A percentile compares a stretch with the other conserved stretches of the same genome.
phyloP scores from a whole-genome alignment of 345 rosid genomes.

The Lepidium aucheri region DNA sequence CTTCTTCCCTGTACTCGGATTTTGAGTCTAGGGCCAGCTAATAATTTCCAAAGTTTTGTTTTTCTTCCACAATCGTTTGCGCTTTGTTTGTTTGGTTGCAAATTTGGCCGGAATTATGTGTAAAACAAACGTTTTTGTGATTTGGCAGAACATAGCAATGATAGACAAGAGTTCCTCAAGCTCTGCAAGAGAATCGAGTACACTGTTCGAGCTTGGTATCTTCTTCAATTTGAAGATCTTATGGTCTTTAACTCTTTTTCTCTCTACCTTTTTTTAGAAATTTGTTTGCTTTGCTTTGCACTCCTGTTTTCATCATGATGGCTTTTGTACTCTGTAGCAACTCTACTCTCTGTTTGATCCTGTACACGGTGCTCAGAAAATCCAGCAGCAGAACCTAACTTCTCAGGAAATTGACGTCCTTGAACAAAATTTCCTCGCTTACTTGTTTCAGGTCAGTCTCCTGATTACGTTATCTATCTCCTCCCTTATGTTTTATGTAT shows the following conservation, averaged over 20 bases:
- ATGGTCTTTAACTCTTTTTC: slow-evolving; percentile 41
- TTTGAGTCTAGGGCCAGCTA: not conserved
- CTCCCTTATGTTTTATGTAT: not conserved
- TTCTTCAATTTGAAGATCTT: slow-evolving; percentile 87
- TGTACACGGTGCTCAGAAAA: slow-evolving; percentile 58
- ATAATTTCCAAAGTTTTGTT: not conserved
- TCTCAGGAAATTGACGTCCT: slow-evolving; percentile 60
- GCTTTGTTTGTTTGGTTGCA: not conserved
- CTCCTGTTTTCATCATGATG: not conserved
- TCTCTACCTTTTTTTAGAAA: not conserved
- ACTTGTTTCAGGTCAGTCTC: slow-evolving; percentile 74
- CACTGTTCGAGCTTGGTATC: slow-evolving; percentile 96
- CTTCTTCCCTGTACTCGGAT: not conserved
- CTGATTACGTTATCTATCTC: not conserved
- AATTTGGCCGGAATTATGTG: not conserved
- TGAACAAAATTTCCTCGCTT: slow-evolving; percentile 80
- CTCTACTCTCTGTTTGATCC: slow-evolving; percentile 91
- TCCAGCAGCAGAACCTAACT: slow-evolving; percentile 69
- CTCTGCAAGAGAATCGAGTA: slow-evolving; percentile 90
- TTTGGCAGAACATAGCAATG: slow-evolving; percentile 56
- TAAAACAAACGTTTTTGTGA: not conserved
- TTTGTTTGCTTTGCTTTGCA: not conserved
- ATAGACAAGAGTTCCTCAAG: slow-evolving; percentile 75
- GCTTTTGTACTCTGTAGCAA: slow-evolving; percentile 49
- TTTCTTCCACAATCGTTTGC: not conserved